Evolutionary conservation across 2,329 filamentous ascomycete species (phyloP).

Genomic region (Tetracladium maxilliforme): DNA sequence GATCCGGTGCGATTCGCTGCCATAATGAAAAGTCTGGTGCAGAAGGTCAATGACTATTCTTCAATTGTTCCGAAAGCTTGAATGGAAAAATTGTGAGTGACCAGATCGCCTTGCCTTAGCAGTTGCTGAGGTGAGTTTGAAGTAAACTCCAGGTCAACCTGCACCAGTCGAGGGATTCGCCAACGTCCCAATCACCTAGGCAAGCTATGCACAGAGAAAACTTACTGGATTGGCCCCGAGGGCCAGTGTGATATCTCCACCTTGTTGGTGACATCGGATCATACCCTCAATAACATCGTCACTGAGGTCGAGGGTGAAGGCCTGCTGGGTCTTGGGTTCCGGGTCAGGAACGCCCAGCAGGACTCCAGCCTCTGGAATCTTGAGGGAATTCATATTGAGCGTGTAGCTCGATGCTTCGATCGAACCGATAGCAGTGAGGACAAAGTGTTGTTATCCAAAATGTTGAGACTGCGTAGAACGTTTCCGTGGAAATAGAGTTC

Average conservation of each 20-base stretch:
- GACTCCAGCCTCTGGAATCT: too few species aligned
- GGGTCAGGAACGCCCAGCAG: too few species aligned
- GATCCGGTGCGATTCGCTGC: too few species aligned
- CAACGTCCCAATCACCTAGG: slow-evolving; percentile 5
- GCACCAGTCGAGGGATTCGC: neutral
- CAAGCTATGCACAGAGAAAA: slow-evolving; percentile 9
- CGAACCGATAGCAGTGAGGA: too few species aligned
- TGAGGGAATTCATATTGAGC: too few species aligned
- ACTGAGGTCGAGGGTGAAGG: slow-evolving; percentile 41
- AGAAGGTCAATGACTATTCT: neutral
- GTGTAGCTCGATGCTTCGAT: too few species aligned
- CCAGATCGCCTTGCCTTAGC: neutral
- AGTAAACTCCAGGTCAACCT: slow-evolving; percentile 1
- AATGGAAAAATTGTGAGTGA: neutral
- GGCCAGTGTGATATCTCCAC: slow-evolving; percentile 38
- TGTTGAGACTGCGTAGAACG: too few species aligned
- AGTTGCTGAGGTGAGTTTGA: neutral
- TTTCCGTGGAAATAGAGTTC: too few species aligned
- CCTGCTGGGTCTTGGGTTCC: too few species aligned
- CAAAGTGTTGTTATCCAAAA: too few species aligned
- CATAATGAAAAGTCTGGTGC: slow-evolving; percentile 1
- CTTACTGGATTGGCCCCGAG: slow-evolving; percentile 46
- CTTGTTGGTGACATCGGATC: slow-evolving; percentile 43
- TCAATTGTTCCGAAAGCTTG: neutral
- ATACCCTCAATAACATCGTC: slow-evolving; percentile 45